These are phyloP conservation scores for Schoenoplectus triqueter DNA, from an alignment of 202 grass and related monocot species.

Conservation along the genomic window DNA sequence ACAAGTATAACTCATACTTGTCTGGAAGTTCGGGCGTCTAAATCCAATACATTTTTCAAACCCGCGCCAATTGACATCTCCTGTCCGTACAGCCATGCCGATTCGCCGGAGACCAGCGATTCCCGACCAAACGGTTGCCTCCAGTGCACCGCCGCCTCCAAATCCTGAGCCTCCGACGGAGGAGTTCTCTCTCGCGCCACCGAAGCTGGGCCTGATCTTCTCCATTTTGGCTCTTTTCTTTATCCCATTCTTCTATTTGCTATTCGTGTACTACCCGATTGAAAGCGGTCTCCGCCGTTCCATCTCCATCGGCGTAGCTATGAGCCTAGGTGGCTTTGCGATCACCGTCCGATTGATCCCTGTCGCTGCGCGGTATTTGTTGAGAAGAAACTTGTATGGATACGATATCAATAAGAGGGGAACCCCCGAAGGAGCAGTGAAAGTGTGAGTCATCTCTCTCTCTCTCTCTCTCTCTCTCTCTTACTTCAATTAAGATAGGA, in stretches of 20 bases:
- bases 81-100: conserved; percentile 36
- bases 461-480: not conserved
- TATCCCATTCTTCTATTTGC: conserved; percentile 80
- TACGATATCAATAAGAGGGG: conserved; percentile 98
- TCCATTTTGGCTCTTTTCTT: conserved; percentile 56
- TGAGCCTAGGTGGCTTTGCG: conserved; percentile 70
- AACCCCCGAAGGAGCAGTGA: conserved; percentile 66
- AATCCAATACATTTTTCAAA: not conserved
- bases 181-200: conserved; percentile 56
- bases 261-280: conserved; percentile 74
- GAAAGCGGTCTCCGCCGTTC: conserved; percentile 63
- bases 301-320: conserved; percentile 69
- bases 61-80: not conserved
- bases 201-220: conserved; percentile 54
- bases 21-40: too few species aligned
- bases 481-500: not conserved
- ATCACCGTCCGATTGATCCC: conserved; percentile 67
- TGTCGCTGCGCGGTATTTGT: conserved; percentile 76
- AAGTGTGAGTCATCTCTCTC: conserved; percentile 65
- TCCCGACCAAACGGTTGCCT: not conserved
- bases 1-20: too few species aligned
- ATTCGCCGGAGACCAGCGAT: conserved; percentile 41
- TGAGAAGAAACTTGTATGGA: conserved; percentile 76
- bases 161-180: conserved; percentile 9
- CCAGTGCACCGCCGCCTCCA: not conserved